Evolutionary conservation across 2,329 filamentous ascomycete species (phyloP), one percentile per base, ranked within the genome.

Genomic region (Hirsutella minnesotensis): DNA sequence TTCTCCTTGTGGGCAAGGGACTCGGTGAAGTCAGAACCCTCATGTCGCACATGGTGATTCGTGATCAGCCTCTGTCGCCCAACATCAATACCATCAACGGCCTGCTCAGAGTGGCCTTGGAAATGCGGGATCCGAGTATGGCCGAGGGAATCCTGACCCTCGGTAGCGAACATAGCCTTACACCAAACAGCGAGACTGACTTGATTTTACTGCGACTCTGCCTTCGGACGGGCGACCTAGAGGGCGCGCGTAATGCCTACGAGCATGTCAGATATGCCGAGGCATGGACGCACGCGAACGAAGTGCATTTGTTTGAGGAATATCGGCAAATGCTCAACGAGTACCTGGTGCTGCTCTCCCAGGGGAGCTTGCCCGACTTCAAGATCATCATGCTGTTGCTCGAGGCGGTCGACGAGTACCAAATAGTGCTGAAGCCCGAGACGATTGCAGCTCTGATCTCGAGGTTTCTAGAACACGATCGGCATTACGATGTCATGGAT

Each of bases 401-500:
- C 1, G 77, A 82, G 44, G 77, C 83, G 38, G 66, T 94, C 3
- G 81, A 88, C 45, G 77, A 87, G 53, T 77, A 79, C 10, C 72
- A 79, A 43, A 75, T 78, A 8, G 74, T 72, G 1, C 71, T 95
- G 13, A 81, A 85, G 30, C 77, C 88, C 0, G 72, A 80, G 36
- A 94, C 88, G 0, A 76, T 92, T 1, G 77, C 81, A 7, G 73
- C 77, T 0, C 68, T 95, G n/a, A 83, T 81, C 46, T 68, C 81
- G 37, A 68, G 83, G 35, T 83, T 94, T 51, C 71, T 95, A 10
- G 73, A 77, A 47, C 79, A 83, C 34, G 83, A 86, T 53, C 85
- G 94, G 56, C 72, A 80, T 36, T 78, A 81, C 49, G 87, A 94
- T 47, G 79, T 87, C 4, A 82, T 87, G 47, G 86, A 94, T 56